Evolutionary conservation across 169 alveolate genomes (phyloP).

Genomic region (Plasmodium sp.): DNA sequence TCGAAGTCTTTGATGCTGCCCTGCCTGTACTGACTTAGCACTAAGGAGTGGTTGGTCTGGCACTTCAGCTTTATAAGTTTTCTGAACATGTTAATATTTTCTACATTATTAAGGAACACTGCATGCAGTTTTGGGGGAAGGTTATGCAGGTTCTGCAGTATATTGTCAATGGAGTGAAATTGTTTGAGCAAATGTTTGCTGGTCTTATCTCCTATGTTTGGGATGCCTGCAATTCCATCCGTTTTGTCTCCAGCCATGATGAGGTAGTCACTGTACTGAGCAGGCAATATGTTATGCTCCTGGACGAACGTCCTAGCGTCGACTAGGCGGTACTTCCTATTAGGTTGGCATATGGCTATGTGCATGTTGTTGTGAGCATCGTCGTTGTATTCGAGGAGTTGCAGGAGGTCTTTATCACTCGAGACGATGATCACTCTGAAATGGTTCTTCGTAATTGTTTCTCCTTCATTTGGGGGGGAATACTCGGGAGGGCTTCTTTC

Average conservation of each 20-base stretch:
- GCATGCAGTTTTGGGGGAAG: conserved; percentile 32
- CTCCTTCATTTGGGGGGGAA: not conserved
- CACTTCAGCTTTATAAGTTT: conserved; percentile 77
- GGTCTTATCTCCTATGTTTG: conserved; percentile 86
- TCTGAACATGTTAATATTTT: conserved; percentile 68
- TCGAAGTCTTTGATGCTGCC: conserved; percentile 33
- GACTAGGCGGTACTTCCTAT: conserved; percentile 81
- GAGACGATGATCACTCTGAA: conserved; percentile 81
- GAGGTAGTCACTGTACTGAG: conserved; percentile 79
- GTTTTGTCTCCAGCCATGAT: conserved; percentile 85
- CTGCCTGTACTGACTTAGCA: conserved; percentile 44
- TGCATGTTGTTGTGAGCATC: conserved; percentile 75
- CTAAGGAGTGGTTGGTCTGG: conserved; percentile 58
- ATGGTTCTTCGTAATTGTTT: conserved; percentile 1
- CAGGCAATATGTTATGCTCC: conserved; percentile 77
- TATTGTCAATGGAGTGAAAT: conserved; percentile 76
- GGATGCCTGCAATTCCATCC: conserved; percentile 84
- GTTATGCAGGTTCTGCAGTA: conserved; percentile 9
- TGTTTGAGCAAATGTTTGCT: conserved; percentile 81
- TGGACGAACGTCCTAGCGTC: conserved; percentile 74
- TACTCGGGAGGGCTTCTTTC: not conserved
- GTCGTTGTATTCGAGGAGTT: conserved; percentile 74
- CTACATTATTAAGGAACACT: conserved; percentile 28
- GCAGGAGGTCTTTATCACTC: conserved; percentile 84
- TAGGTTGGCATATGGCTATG: conserved; percentile 83